A percentile compares a stretch with the other conserved stretches of the same genome.
Evolutionary conservation across 108 stramenopile genomes (phyloP).

Genomic region (Cyclotella baltica): DNA sequence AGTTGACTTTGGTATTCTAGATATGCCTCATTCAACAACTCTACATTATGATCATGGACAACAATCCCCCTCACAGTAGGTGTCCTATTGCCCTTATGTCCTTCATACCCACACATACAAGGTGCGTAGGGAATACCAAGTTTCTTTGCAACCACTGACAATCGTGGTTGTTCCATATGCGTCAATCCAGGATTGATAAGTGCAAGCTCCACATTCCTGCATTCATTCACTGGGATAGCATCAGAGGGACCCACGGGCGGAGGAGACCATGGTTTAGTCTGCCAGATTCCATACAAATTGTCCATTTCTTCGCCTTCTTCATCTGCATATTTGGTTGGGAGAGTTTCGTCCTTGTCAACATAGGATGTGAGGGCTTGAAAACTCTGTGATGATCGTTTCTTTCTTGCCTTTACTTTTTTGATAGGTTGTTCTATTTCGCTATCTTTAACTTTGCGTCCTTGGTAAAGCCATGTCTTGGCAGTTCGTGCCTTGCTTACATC

Average conservation of each 20-base stretch:
- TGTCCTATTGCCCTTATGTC: constrained; percentile 77
- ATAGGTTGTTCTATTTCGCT: constrained; percentile 67
- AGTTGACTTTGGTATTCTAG: constrained; percentile 68
- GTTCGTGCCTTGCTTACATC: constrained; percentile 78
- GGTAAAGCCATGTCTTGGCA: constrained; percentile 81
- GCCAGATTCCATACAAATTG: constrained; percentile 84
- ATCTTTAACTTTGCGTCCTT: constrained; percentile 77
- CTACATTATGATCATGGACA: constrained; percentile 83
- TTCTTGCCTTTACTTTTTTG: constrained; percentile 73
- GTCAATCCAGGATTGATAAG: constrained; percentile 87
- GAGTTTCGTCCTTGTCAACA: constrained; percentile 49
- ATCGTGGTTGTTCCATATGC: constrained; percentile 66
- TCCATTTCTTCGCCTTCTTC: constrained; percentile 50
- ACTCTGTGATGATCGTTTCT: constrained; percentile 51
- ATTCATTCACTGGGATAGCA: constrained; percentile 80
- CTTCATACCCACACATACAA: constrained; percentile 88
- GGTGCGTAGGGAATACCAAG: constrained; percentile 87
- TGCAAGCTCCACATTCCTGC: constrained; percentile 81
- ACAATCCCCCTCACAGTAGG: constrained; percentile 86
- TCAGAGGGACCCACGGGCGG: constrained; percentile 70
- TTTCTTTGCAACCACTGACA: constrained; percentile 74
- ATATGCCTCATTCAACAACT: constrained; percentile 76
- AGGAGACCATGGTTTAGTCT: constrained; percentile 79
- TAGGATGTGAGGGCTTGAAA: constrained; percentile 78
- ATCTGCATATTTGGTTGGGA: constrained; percentile 41